phyloP scores from a whole-genome alignment of 495 filamentous ascomycete species.

The Aspergillus affinis region DNA sequence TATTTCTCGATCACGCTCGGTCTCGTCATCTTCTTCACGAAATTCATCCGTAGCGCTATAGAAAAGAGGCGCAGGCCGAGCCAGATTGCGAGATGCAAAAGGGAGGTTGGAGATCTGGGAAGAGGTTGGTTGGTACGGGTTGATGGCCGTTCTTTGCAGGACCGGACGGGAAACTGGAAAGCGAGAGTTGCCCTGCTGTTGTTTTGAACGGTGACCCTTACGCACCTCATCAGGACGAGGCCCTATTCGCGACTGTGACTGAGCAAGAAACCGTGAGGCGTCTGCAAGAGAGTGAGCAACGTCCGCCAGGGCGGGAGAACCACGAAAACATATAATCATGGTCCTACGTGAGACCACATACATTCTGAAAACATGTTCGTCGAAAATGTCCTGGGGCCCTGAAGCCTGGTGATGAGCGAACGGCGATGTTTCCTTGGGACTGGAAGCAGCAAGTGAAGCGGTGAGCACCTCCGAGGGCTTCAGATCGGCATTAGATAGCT shows the following conservation, averaged over 20 bases:
- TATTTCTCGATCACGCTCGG: conserved; percentile 86
- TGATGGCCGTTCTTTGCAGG: conserved; percentile 52
- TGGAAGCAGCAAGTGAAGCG: conserved; percentile 7
- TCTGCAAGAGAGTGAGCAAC: conserved; percentile 53
- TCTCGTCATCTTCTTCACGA: conserved; percentile 84
- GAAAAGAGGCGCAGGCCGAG: conserved; percentile 84
- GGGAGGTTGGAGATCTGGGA: conserved; percentile 74
- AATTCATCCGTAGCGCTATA: conserved; percentile 82
- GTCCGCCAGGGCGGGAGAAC: neutral
- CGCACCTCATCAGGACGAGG: conserved; percentile 61
- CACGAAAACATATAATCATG: neutral
- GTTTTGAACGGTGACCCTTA: conserved; percentile 45
- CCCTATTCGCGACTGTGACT: conserved; percentile 88
- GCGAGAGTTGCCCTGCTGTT: conserved; percentile 43
- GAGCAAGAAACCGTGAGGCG: conserved; percentile 94
- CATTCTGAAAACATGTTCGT: conserved; percentile 92
- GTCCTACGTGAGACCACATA: conserved; percentile 47
- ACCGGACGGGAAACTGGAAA: conserved; percentile 51
- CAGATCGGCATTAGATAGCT: neutral
- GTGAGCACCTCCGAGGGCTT: conserved; percentile 9
- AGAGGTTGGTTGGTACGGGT: conserved; percentile 68
- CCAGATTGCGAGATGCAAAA: conserved; percentile 70
- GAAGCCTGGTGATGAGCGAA: neutral
- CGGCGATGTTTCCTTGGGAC: neutral
- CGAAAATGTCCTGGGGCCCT: neutral